Evolutionary conservation across 2,329 filamentous ascomycete species (phyloP).

Genomic region (Pyricularia grisea): DNA sequence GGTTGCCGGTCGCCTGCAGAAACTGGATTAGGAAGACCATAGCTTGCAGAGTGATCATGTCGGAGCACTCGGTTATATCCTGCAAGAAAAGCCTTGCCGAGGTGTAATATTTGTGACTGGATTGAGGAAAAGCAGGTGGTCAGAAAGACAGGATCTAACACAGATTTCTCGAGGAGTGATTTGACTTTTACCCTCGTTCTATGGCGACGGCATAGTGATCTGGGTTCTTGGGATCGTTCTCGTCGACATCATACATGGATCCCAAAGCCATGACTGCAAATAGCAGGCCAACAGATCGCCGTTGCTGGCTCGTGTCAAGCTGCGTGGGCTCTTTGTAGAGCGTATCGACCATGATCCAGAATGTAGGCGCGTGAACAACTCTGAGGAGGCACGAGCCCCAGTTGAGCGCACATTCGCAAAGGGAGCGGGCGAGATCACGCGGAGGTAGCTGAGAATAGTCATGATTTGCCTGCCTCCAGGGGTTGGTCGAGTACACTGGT

Average conservation of each 20-base stretch:
- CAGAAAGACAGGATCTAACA: background rate
- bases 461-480: conserved; percentile 16
- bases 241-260: conserved; percentile 54
- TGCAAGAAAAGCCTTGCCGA: conserved; percentile 55
- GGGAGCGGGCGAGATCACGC: conserved; percentile 39
- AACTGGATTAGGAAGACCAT: conserved; percentile 75
- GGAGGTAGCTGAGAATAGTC: conserved; percentile 49
- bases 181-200: conserved; percentile 42
- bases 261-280: conserved; percentile 38
- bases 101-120: conserved; percentile 66
- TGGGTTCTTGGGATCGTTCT: conserved; percentile 28
- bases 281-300: conserved; percentile 59
- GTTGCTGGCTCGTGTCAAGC: conserved; percentile 53
- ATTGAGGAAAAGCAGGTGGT: background rate
- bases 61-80: conserved; percentile 60
- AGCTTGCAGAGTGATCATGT: conserved; percentile 64
- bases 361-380: conserved; percentile 59
- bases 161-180: background rate
- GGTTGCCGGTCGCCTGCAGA: conserved; percentile 67
- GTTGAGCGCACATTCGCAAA: conserved; percentile 46
- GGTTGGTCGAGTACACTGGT: no score
- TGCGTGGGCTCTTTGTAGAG: conserved; percentile 64
- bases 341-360: conserved; percentile 44
- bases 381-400: conserved; percentile 51
- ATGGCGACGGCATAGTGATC: conserved; percentile 39